These are phyloP conservation scores for Boletus sp. DNA, from an alignment of 768 basidiomycete genomes.

Conservation along the genomic window DNA sequence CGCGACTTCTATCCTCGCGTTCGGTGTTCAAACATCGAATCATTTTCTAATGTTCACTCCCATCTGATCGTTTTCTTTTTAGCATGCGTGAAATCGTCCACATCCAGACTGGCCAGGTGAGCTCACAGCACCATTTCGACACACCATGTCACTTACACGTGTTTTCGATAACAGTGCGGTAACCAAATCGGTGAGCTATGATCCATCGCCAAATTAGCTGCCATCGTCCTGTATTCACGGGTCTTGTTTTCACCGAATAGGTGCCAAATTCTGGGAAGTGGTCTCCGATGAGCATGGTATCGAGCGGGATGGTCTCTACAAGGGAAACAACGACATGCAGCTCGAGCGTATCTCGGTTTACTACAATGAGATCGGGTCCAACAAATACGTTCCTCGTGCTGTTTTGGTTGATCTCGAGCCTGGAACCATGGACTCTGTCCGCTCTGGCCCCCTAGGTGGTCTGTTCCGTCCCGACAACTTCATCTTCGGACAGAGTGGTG, in stretches of 20 bases:
- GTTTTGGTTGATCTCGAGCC: constrained; percentile 98
- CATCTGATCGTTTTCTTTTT: constrained; percentile 29
- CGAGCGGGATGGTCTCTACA: constrained; percentile 88
- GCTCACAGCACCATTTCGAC: constrained; percentile 17
- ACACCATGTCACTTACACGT: constrained; percentile 25
- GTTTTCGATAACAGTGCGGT: constrained; percentile 67
- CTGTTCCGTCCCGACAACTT: constrained; percentile 99
- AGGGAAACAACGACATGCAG: constrained; percentile 91
- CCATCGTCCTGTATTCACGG: constrained; percentile 16
- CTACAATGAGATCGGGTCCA: constrained; percentile 93
- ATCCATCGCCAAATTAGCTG: constrained; percentile 12
- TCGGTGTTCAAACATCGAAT: constrained; percentile 21
- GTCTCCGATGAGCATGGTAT: constrained; percentile 98
- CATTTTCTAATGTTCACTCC: constrained; percentile 10
- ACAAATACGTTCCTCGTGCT: constrained; percentile 98
- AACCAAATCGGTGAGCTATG: constrained; percentile 90
- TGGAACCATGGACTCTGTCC: constrained; percentile 92
- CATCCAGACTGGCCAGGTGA: constrained; percentile 96
- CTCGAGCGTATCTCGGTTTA: constrained; percentile 97
- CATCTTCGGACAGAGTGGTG: constrained; percentile 96
- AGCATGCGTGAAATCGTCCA: constrained; percentile 99
- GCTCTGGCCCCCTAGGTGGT: constrained; percentile 82
- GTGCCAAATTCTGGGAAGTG: constrained; percentile 97
- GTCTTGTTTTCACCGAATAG: constrained; percentile 36
- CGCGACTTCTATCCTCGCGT: constrained; percentile 21